Evolutionary conservation across 441 rosid genomes (phyloP).

Genomic region (Daphne laureola): DNA sequence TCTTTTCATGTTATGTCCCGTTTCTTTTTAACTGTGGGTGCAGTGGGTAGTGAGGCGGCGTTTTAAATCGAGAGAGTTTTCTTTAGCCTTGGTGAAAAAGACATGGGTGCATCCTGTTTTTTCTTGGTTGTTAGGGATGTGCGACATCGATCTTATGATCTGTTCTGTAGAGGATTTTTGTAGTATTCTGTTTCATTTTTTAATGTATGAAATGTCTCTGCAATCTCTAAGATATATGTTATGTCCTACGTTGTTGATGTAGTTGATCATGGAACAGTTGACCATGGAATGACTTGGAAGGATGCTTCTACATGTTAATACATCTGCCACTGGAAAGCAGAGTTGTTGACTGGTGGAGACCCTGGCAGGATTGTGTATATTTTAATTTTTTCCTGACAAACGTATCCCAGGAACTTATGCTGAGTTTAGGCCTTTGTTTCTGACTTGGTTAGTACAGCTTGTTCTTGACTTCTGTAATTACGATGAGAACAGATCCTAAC

Average conservation of each 20-base stretch:
- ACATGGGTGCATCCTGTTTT: too few species aligned
- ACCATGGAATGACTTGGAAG: constrained; percentile 22
- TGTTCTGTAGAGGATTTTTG: constrained; percentile 2
- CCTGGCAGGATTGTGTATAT: constrained; percentile 78
- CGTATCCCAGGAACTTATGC: constrained; percentile 69
- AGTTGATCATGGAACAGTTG: constrained; percentile 2
- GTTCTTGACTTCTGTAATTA: constrained; percentile 19
- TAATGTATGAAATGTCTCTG: not conserved
- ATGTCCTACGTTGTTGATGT: too few species aligned
- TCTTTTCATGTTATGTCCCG: too few species aligned
- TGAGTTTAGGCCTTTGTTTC: constrained; percentile 71
- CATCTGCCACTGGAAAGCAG: constrained; percentile 35
- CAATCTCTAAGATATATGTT: too few species aligned
- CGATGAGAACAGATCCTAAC: constrained; percentile 1
- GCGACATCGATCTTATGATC: too few species aligned
- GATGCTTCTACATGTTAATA: constrained; percentile 28
- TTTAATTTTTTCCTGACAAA: constrained; percentile 88
- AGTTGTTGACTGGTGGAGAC: constrained; percentile 29
- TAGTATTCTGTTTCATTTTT: constrained; percentile 19
- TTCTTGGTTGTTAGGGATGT: too few species aligned
- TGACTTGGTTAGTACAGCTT: constrained; percentile 71
- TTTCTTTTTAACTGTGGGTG: too few species aligned
- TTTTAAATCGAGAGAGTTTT: too few species aligned
- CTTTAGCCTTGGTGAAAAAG: too few species aligned
- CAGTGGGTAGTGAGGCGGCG: too few species aligned